Evolutionary conservation across 2,329 filamentous ascomycete species (phyloP), one percentile per base, ranked within the genome.

Genomic region (Dothiorella sarmentorum): DNA sequence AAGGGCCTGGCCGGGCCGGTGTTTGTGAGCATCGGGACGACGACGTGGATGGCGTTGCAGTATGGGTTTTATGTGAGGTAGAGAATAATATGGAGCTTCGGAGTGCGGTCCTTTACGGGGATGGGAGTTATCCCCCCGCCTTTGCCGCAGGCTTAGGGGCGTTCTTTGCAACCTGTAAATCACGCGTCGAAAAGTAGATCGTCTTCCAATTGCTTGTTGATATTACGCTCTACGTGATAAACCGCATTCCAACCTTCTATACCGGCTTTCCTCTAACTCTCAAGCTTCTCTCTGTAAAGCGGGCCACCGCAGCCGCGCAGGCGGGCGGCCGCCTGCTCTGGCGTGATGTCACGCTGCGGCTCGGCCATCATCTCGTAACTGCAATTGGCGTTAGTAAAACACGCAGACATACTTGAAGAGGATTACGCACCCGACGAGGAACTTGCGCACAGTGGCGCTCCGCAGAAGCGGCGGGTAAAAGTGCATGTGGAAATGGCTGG

Each of bases 321-420:
- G 51, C 85, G 85, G 24, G 85, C 85, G 13, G 94, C 89, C 1
- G 94, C 94, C 76, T 97, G 94, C 75, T 99, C 94, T 0, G 94
- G 93, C 0, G 94, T 99, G 67, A 99, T 97, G 71, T 99, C 94
- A 60, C 94, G 84, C 75, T 99, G 94, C n/a, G 94, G 93, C 76
- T 99, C 94, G 1, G 90, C 94, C 84, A 99, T 85, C 76, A 99
- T 82, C 76, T 99, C 94, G 71, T 96, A 97, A 0, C 77, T 79
- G 15, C 4, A 62, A 26, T 35, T 2, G 1, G 11, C 22, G 35
- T 58, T 38, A 64, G 53, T 18, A 22, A 22, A n/a, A 10, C 20
- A 13, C 15, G 17, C n/a, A 38, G 15, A 29, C 1, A 13, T 27
- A 17, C 47, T 27, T 37, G 43, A 4, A 18, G 27, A 58, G 33